Base-by-base conservation (phyloP, 2,329 filamentous ascomycete species). In the Hansfordia pulvinata region DNA sequence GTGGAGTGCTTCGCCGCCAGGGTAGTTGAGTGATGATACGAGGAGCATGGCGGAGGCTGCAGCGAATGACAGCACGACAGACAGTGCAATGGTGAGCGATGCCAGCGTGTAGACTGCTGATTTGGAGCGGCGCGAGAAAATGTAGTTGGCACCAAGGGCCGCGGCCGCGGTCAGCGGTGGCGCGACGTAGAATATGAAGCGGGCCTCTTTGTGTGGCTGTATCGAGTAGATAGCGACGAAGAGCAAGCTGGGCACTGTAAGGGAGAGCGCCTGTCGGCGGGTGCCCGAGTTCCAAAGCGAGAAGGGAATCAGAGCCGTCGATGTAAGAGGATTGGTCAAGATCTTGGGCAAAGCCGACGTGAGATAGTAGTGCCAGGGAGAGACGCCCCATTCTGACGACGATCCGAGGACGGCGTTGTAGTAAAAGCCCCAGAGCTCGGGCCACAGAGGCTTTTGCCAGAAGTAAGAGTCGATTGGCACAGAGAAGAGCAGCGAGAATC, bases 171-270 rank as follows among this genome's bases (percentile, higher is more conserved):
- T 93, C 17, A 96, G 58, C 1, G 77, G 64, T 0, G 90, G 90
- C 14, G 93, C 64, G 27, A 73, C 65, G 54, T 96, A 96, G 42
- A 96, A 74, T 39, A 98, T 76, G 60, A 98, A 98, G 11, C 90
- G 80, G 49, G 85, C 80, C 56, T 98, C 90, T 49, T 98, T 98
- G 58, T 98, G 90, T 1, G 88, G 86, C 34, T 93, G 79, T 26
- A 84, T 41, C 35, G 84, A 93, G 60, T 93, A 96, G 22, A 92
- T 51, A 4, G 65, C 65, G 12, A 92, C 62, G 49, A 86, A 98
- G 17, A 68, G 50, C 2, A 92, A 37, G 8, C 69, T 65, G 0
- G 90, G 85, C 3, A 76, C 40, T 4, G 81, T 59, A 1, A 82
- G 42, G 6, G 58, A 54, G 10, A 52, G 44, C 0, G 62, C 58